Evolutionary conservation across 169 alveolate genomes (phyloP), one percentile per base, ranked within the genome.

Genomic region (Plasmodium vivax): DNA sequence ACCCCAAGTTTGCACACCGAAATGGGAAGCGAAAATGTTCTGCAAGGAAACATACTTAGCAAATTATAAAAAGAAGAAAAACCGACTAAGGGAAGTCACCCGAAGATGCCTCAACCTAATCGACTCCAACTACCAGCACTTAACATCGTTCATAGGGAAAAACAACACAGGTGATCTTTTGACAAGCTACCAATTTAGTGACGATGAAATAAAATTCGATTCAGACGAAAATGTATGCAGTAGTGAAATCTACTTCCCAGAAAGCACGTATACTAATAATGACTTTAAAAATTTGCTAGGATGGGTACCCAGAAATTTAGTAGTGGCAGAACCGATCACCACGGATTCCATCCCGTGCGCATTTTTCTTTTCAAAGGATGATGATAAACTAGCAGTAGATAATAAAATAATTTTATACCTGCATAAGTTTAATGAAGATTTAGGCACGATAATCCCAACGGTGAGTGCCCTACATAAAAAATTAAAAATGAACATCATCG

Each of bases 301-400:
- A 87, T 87, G 93, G 93, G 82, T 87, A 75, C 93, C 93, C 56
- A 87, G 93, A 41, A 87, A 58, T 87, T 87, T 87, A 45, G 82
- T 54, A 77, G 32, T 87, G 47, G 14, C 34, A 47, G 93, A 87
- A 54, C 85, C 87, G 43, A 56, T 45, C 23, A 71, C 82, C n/a
- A 87, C 83, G 3, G 93, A 87, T 43, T 87, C 93, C 43, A 87
- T 87, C 45, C 93, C 93, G 14, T 87, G 93, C 23, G 93, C 93
- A n/a, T 87, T 87, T 71, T 77, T 87, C 43, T 87, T 87, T 38
- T 77, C 85, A 51, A 30, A 68, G 9, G 56, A 87, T 71, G 43
- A 51, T 38, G 51, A 85, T 23, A 36, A 45, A 75, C 30, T 62
- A 34, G 16, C 23, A 51, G 74, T 38, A n/a, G 81, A 54, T 77